A percentile compares a stretch with the other conserved stretches of the same genome.
phyloP scores from a whole-genome alignment of 805 yeast species.

The Schwanniomyces pseudopolymorphus region DNA sequence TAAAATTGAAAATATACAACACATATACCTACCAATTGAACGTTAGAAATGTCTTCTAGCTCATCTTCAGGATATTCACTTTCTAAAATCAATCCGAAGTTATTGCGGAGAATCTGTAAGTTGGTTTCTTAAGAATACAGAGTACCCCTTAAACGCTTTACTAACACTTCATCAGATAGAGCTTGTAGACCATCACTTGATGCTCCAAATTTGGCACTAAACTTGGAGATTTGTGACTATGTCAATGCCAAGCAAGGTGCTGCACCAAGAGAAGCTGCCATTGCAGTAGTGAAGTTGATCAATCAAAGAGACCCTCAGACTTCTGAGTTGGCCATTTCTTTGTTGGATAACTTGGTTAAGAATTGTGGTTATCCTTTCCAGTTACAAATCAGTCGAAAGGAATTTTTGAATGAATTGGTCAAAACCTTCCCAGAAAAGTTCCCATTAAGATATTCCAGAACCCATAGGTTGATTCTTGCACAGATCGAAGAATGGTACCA shows the following conservation, averaged over 20 bases:
- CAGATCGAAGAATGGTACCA: conserved; percentile 97
- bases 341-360: conserved; percentile 88
- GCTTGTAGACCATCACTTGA: conserved; percentile 81
- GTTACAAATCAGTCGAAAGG: conserved; percentile 90
- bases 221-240: conserved; percentile 89
- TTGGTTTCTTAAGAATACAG: conserved; percentile 6
- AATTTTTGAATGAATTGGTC: conserved; percentile 89
- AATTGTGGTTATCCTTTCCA: conserved; percentile 98
- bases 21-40: conserved; percentile 1
- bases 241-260: conserved; percentile 91
- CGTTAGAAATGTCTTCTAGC: conserved; percentile 11
- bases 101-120: conserved; percentile 45
- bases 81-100: conserved; percentile 46
- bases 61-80: conserved; percentile 32
- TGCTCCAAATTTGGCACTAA: conserved; percentile 87
- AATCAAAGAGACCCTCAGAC: conserved; percentile 83
- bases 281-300: conserved; percentile 76
- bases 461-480: conserved; percentile 81
- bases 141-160: background rate
- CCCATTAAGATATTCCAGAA: conserved; percentile 76
- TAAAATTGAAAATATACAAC: background rate
- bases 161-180: conserved; percentile 45
- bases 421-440: conserved; percentile 94
- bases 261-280: conserved; percentile 89
- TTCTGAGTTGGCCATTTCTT: conserved; percentile 75